Evolutionary conservation across 2,329 filamentous ascomycete species (phyloP).

Genomic region (Cladophialophora carrionii): DNA sequence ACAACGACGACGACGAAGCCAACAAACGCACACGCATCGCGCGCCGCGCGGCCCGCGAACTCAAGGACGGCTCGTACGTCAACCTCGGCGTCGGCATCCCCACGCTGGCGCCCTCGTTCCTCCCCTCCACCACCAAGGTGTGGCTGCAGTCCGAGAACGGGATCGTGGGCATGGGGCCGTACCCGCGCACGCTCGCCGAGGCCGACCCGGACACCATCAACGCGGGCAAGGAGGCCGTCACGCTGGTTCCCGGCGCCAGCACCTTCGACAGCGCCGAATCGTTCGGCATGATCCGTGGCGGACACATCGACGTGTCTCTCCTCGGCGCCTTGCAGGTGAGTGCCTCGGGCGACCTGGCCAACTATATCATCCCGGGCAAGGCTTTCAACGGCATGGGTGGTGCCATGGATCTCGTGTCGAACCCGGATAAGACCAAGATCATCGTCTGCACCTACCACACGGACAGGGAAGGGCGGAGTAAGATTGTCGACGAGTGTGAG

Average conservation of each 20-base stretch:
- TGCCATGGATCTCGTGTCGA: slow-evolving; percentile 73
- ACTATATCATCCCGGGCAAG: slow-evolving; percentile 90
- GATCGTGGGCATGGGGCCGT: slow-evolving; percentile 79
- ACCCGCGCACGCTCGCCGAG: slow-evolving; percentile 70
- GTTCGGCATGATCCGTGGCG: slow-evolving; percentile 85
- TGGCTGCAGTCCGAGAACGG: slow-evolving; percentile 89
- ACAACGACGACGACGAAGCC: slow-evolving; percentile 52
- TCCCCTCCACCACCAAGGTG: slow-evolving; percentile 69
- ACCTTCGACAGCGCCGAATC: slow-evolving; percentile 80
- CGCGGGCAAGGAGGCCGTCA: slow-evolving; percentile 85
- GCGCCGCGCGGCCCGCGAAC: slow-evolving; percentile 74
- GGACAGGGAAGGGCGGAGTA: slow-evolving; percentile 68
- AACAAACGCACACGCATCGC: slow-evolving; percentile 72
- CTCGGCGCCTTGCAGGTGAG: slow-evolving; percentile 81
- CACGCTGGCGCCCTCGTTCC: slow-evolving; percentile 75
- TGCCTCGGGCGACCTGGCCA: slow-evolving; percentile 76
- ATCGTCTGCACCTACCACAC: slow-evolving; percentile 72
- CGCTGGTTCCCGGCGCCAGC: slow-evolving; percentile 72
- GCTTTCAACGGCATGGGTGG: slow-evolving; percentile 83
- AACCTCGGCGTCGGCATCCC: slow-evolving; percentile 83
- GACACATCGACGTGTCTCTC: slow-evolving; percentile 81
- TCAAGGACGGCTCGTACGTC: slow-evolving; percentile 78
- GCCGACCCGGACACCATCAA: slow-evolving; percentile 82
- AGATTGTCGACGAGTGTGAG: slow-evolving; percentile 66
- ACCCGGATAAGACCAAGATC: slow-evolving; percentile 72